Percentiles rank a stretch among this genome's conserved stretches.
phyloP scores from a whole-genome alignment of 2,329 filamentous ascomycete genomes.

The Ophiostoma angusticollis region DNA sequence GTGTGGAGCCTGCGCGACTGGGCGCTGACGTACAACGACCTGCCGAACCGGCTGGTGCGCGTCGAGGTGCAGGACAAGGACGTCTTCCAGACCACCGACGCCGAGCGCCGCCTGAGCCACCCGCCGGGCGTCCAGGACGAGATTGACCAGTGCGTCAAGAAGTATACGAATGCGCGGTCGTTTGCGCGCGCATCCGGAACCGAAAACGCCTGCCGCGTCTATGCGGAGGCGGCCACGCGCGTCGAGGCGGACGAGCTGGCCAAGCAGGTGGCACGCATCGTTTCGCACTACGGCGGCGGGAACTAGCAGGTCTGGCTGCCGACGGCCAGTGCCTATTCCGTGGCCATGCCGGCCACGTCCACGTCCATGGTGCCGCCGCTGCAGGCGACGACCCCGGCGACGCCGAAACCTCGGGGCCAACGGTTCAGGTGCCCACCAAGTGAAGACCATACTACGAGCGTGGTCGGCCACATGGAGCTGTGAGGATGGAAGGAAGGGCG shows the following conservation, averaged over 20 bases:
- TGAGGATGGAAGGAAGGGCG: too few species aligned
- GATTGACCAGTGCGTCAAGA: slow-evolving; percentile 78
- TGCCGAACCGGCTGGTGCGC: slow-evolving; percentile 88
- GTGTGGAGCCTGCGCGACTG: slow-evolving; percentile 81
- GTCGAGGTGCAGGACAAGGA: slow-evolving; percentile 83
- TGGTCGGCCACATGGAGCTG: too few species aligned
- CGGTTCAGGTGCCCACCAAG: too few species aligned
- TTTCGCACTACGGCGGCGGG: slow-evolving; percentile 43
- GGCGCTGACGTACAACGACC: slow-evolving; percentile 83
- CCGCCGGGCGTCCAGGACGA: slow-evolving; percentile 69
- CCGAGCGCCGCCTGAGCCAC: slow-evolving; percentile 73
- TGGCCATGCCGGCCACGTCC: not conserved
- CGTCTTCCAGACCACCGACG: slow-evolving; percentile 82
- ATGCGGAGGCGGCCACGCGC: slow-evolving; percentile 82
- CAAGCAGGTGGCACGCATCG: slow-evolving; percentile 64
- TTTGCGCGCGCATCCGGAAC: slow-evolving; percentile 92
- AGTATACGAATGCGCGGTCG: slow-evolving; percentile 78
- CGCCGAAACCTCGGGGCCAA: too few species aligned
- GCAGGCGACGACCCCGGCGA: too few species aligned
- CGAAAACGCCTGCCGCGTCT: slow-evolving; percentile 90
- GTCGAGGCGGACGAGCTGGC: slow-evolving; percentile 86
- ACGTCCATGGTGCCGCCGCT: slow-evolving; percentile 3
- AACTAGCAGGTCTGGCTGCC: slow-evolving; percentile 7
- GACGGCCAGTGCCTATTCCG: not conserved
- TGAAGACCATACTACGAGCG: too few species aligned